Conservation (phyloP, 73 alveolate genomes). For the Stentor coeruleus region DNA sequence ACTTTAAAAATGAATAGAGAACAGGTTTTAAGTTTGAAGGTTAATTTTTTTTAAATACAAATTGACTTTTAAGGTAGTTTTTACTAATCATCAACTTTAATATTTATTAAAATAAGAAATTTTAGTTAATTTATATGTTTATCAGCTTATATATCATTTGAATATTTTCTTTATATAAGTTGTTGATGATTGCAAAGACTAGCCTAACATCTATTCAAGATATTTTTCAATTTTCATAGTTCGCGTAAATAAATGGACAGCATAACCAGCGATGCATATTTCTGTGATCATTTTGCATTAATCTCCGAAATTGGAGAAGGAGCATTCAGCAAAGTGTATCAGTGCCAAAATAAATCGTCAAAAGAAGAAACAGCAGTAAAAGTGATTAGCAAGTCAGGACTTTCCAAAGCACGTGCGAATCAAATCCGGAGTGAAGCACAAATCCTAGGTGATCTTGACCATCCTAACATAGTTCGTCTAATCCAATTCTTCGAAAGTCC, state of each 20-base stretch:
- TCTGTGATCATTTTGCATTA: not conserved
- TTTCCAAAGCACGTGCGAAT: not conserved
- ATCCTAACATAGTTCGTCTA: conserved; percentile 74
- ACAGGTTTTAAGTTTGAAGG: too few relatives aligned
- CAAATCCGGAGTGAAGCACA: not conserved
- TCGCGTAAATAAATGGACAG: not conserved
- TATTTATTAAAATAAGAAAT: too few relatives aligned
- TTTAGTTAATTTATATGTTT: too few relatives aligned
- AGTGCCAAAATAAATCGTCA: not conserved
- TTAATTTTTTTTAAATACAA: too few relatives aligned
- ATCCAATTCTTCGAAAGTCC: conserved; percentile 64
- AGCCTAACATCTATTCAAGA: too few relatives aligned
- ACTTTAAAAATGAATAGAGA: too few relatives aligned
- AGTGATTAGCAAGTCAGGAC: not conserved
- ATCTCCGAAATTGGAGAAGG: not conserved
- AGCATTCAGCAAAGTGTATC: conserved; percentile 1
- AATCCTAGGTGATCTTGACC: conserved; percentile 32
- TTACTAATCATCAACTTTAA: too few relatives aligned
- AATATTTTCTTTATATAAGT: too few relatives aligned
- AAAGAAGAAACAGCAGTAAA: conserved; percentile 19
- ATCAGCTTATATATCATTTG: too few relatives aligned
- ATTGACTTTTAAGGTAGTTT: too few relatives aligned
- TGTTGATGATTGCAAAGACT: too few relatives aligned
- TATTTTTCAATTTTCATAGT: not conserved
- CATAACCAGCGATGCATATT: not conserved